Base-by-base conservation (phyloP, 352 stramenopile genomes). In the Phytophthora cactorum region DNA sequence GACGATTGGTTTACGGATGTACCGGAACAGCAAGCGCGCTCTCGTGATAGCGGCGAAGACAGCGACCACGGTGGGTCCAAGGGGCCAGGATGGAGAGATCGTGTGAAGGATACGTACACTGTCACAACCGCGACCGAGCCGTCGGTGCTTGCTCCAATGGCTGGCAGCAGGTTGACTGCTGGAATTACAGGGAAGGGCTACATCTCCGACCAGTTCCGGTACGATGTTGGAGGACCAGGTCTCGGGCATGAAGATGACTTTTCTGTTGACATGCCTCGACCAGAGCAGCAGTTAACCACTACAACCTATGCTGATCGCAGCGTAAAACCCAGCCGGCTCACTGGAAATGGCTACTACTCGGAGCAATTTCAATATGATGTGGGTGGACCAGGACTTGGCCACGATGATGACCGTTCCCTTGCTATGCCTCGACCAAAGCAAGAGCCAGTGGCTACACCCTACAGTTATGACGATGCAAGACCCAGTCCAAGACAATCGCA, bases 1-100 rank as follows among this genome's bases (percentile, higher is more conserved):
- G 79, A 90, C 17, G 74, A 74, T 27, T 93, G 82, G 84, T 93
- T 93, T 73, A 75, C 61, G 0, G 82, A 93, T 60, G 63, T 68
- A n/a, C 59, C 68, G 10, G 46, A 64, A 28, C 59, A 63, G 15
- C 53, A 54, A 10, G 22, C 7, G 38, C 43, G 28, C 22, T 58
- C 59, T 43, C 47, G 34, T 38, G 41, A 58, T 43, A 70, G 34
- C 53, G 60, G 34, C 53, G 60, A 41, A 17, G 70, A 64, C 17
- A 69, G 36, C 63, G 70, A 69, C 2, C 22, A 66, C 4, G 41
- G 52, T 8, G 44, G 55, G 15, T 74, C 50, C 2, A 77, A 66
- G 44, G 64, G 59, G 15, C 31, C 58, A 27, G 60, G 56, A n/a
- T 74, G 70, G 70, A 74, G 70, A 69, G 70, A 77, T 43, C 63